Percentiles rank a stretch among this genome's conserved stretches.
Conservation (phyloP, 805 yeast genomes). For the Candida wancherniae region DNA sequence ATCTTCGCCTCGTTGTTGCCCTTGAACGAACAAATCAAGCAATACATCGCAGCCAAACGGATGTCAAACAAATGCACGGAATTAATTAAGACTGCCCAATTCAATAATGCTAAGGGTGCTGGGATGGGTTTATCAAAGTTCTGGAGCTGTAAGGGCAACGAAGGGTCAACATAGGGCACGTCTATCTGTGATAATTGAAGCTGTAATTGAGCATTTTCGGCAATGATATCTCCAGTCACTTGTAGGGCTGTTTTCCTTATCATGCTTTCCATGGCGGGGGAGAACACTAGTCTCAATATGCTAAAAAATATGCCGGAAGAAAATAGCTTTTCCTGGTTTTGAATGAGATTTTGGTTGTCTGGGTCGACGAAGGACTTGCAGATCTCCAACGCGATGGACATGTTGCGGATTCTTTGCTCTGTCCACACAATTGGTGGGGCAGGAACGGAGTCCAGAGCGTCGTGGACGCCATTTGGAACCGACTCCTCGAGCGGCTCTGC, state of each 20-base stretch:
- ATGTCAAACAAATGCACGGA: slow-evolving; percentile 84
- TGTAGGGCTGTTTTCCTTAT: slow-evolving; percentile 66
- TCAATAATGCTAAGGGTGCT: slow-evolving; percentile 65
- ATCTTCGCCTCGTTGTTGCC: slow-evolving; percentile 58
- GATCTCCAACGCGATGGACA: slow-evolving; percentile 64
- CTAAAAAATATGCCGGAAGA: slow-evolving; percentile 60
- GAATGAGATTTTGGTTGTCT: slow-evolving; percentile 59
- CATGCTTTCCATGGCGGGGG: slow-evolving; percentile 55
- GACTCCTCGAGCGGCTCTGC: slow-evolving; percentile 51
- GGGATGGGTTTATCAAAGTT: slow-evolving; percentile 45
- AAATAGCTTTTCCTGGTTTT: slow-evolving; percentile 58
- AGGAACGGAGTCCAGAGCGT: slow-evolving; percentile 15
- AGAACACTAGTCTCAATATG: slow-evolving; percentile 67
- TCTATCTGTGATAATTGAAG: slow-evolving; percentile 71
- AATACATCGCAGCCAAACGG: slow-evolving; percentile 64
- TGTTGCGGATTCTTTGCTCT: slow-evolving; percentile 65
- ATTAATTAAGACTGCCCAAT: slow-evolving; percentile 76
- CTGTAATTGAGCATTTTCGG: slow-evolving; percentile 65
- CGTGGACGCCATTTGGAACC: slow-evolving; percentile 15
- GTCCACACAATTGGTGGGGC: slow-evolving; percentile 60
- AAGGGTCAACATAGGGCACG: slow-evolving; percentile 87
- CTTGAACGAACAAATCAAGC: slow-evolving; percentile 64
- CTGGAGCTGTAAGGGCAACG: slow-evolving; percentile 44
- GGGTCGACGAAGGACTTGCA: slow-evolving; percentile 65
- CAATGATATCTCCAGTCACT: slow-evolving; percentile 73